Percentiles rank a stretch among this genome's conserved stretches.
Conservation (phyloP, 176 grass and related monocot genomes). For the Juncus inflexus region DNA sequence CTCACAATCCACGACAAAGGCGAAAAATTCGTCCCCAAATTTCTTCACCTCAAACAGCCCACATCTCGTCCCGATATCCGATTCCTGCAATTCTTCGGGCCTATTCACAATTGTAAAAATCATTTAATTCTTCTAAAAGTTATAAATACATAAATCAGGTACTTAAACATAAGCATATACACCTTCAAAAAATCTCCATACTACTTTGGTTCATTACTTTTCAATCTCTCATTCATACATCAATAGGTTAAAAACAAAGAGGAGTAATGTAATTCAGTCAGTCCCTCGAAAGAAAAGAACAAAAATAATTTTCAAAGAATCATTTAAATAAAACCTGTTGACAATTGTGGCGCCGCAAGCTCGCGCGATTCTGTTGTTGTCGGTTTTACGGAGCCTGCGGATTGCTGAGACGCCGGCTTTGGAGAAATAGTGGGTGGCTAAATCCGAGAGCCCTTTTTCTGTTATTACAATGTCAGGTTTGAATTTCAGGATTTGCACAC, state of each 20-base stretch:
- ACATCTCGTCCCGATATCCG: conserved; percentile 82
- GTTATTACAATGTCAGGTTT: conserved; percentile 93
- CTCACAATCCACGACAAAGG: conserved; percentile 90
- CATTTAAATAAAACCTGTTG: conserved; percentile 17
- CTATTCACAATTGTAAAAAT: conserved; percentile 69
- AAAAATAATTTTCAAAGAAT: too few species aligned
- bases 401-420: conserved; percentile 97
- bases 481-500: conserved; percentile 85
- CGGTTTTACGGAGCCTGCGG: conserved; percentile 81
- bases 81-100: conserved; percentile 97
- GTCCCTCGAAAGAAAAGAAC: too few species aligned
- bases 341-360: conserved; percentile 94
- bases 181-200: too few species aligned
- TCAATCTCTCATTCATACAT: too few species aligned
- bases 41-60: conserved; percentile 97
- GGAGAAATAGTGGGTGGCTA: conserved; percentile 87
- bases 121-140: too few species aligned
- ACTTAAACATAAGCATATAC: too few species aligned
- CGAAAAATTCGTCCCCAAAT: conserved; percentile 91
- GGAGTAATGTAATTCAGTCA: too few species aligned
- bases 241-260: too few species aligned
- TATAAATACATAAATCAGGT: too few species aligned
- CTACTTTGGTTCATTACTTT: too few species aligned
- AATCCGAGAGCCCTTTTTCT: conserved; percentile 90
- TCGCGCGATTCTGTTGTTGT: conserved; percentile 94